Base-by-base conservation (phyloP, 2,329 filamentous ascomycete species). In the Aureobasidium lini region DNA sequence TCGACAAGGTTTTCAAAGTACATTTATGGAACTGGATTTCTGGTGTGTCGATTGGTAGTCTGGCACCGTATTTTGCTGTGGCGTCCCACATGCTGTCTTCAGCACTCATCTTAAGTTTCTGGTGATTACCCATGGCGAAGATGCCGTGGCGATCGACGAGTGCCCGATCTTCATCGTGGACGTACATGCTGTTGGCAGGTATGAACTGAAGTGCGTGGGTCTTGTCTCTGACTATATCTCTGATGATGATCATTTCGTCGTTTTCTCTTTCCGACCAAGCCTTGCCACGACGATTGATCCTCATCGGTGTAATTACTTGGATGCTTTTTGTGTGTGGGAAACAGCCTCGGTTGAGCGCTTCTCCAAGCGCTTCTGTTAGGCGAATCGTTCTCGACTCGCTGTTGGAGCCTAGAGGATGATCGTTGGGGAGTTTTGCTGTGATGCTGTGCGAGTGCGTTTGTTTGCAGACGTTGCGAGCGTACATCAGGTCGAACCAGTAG, bases 401-500 rank as follows among this genome's bases (percentile, higher is more conserved):
- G 11, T 29, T 54, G 6, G 29, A 43, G 7, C 39, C 36, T 13
- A 39, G 15, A 23, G 36, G 37, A 28, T 28, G 13, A 11, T 37
- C 49, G 36, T 39, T 52, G 36, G 36, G 34, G 6, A 52, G 13
- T 10, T 29, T 7, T 31, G 4, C 15, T 13, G 36, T 42, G 28
- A 7, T 9, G 7, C n/a, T 16, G 23, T 10, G 15, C 7, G 36
- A 31, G 23, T 52, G 49, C 2, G 28, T 16, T 16, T 13, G 39
- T 52, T 31, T 39, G 36, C 49, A 52, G 13, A 52, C 36, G 10
- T 40, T 52, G 15, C 49, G 49, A 40, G 49, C 15, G 23, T 52
- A 52, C 49, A 52, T 52, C 36, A 52, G 40, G n/a, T 52, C 49
- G 23, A 52, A 52, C 49, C 49, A 52, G 5, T 40, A 11, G 6